A percentile compares a stretch with the other conserved stretches of the same genome.
Conservation (phyloP, 208 protist species). For the Naegleria fowleri region DNA sequence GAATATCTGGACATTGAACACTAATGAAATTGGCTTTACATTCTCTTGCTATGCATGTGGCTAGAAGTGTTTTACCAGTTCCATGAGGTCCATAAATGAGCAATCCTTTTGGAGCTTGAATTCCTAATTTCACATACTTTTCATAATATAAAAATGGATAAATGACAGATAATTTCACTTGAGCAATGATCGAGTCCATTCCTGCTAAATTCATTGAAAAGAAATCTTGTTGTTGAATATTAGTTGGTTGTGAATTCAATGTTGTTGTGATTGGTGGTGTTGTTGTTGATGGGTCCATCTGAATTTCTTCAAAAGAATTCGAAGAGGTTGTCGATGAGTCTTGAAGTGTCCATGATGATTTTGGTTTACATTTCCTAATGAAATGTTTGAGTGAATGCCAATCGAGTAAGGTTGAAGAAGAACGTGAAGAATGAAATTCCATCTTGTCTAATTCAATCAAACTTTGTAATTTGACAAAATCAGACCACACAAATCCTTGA, state of each 20-base stretch:
- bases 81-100: conserved; percentile 88
- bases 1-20: conserved; percentile 34
- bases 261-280: not conserved
- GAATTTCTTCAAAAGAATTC: too few relatives aligned
- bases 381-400: too few relatives aligned
- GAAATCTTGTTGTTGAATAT: not conserved
- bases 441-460: not conserved
- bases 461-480: not conserved
- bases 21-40: conserved; percentile 6
- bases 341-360: not conserved
- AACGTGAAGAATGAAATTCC: not conserved
- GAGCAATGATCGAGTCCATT: not conserved
- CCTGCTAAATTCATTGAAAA: conserved; percentile 16
- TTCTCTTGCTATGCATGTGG: conserved; percentile 69
- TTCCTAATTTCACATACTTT: conserved; percentile 99
- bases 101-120: conserved; percentile 94
- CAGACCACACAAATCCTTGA: conserved; percentile 13
- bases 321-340: too few relatives aligned
- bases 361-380: not conserved
- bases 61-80: conserved; percentile 83
- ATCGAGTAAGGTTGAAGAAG: not conserved
- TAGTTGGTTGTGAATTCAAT: not conserved
- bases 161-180: conserved; percentile 41
- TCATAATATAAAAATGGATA: conserved; percentile 96
- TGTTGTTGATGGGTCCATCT: too few relatives aligned